Conservation (phyloP, 352 stramenopile genomes). For the Paralagenidium karlingii region DNA sequence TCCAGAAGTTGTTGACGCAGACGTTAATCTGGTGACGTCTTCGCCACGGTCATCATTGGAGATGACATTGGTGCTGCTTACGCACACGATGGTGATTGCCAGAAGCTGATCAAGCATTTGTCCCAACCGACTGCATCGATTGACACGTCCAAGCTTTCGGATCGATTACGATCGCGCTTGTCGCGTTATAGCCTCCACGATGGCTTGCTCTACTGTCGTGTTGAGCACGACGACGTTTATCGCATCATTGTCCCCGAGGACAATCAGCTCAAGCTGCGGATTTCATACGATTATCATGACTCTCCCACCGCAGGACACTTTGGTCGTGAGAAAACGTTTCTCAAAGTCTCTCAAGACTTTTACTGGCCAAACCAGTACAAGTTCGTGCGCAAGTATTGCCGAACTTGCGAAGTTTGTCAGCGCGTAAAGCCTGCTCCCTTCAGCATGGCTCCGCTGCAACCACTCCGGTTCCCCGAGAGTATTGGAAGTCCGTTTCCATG, state of each 20-base stretch:
- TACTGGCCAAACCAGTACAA: slow-evolving; percentile 17
- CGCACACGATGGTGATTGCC: background rate
- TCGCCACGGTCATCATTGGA: too few species aligned
- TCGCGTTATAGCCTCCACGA: background rate
- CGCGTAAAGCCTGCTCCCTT: slow-evolving; percentile 6
- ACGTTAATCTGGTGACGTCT: background rate
- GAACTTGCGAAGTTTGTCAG: slow-evolving; percentile 13
- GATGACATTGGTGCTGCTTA: background rate
- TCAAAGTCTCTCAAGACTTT: slow-evolving; percentile 5
- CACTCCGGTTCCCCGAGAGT: background rate
- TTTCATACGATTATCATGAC: slow-evolving; percentile 9
- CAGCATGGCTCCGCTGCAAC: slow-evolving; percentile 2
- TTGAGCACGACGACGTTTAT: background rate
- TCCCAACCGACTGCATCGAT: background rate
- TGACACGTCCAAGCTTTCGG: background rate
- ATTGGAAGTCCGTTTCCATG: slow-evolving; percentile 7
- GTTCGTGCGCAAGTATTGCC: slow-evolving; percentile 13
- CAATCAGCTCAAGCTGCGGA: background rate
- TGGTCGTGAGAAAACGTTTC: slow-evolving; percentile 13
- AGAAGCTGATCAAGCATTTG: background rate
- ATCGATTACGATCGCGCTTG: background rate
- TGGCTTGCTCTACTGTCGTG: background rate
- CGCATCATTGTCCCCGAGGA: background rate
- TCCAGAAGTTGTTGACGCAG: too few species aligned
- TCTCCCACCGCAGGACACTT: slow-evolving; percentile 6